Evolutionary conservation across 2,329 filamentous ascomycete genomes (phyloP), one percentile per base, ranked within the genome.

Genomic region (Didymella pomorum): DNA sequence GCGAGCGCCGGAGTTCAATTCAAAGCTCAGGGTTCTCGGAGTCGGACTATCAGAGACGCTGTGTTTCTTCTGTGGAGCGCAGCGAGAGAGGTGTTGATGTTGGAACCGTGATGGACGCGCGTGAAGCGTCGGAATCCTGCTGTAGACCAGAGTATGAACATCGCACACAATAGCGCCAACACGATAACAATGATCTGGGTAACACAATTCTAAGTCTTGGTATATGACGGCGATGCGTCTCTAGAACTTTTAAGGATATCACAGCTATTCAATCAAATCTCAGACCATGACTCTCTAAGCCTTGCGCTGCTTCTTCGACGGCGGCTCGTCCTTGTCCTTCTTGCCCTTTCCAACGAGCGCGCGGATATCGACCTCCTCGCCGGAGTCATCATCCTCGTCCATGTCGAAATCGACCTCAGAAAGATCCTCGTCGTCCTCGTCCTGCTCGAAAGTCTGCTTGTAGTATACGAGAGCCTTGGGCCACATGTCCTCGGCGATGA

Each of bases 391-490:
- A 12, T 72, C 66, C 57, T 64, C 61, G 79, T 69, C 52, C 49
- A 56, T 56, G 21, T 84, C 89, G 65, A 92, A 89, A 63, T 93
- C 89, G 42, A 86, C 74, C 60, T 93, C 91, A 1, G 79, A 81
- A 71, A 89, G 74, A 11, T 85, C 84, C 49, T 88, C 87, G 55
- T 86, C 89, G 64, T 93, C 89, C 14, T 85, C 84, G 44, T 67
- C 68, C 31, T 63, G 62, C 14, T 91, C 90, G 79, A 91, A 91
- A 85, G 52, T 85, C 88, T 23, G 51, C 60, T 58, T 90, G 80
- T 95, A 98, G 80, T 95, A 96, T 77, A 91, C 92, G 76, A 96
- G 89, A 57, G 93, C 94, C 63, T 88, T 87, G 46, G 92, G 91
- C 89, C 90, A 97, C 51, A 98, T 81, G 68, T 98, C 94, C 74